Conservation (phyloP, 495 filamentous ascomycete genomes). For the Aspergillus diversus region DNA sequence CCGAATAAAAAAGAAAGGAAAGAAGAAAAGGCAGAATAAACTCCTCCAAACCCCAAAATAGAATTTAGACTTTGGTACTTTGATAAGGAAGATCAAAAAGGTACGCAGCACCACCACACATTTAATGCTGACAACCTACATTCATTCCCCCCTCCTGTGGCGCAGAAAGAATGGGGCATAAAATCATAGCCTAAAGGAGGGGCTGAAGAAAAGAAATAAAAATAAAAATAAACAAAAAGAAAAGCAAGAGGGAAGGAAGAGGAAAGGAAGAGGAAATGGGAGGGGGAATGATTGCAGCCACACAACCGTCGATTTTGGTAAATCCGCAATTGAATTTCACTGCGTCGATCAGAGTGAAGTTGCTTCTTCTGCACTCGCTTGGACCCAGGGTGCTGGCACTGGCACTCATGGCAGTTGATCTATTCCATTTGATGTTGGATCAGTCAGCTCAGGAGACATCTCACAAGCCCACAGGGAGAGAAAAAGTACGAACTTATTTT, state of each 20-base stretch:
- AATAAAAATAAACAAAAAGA: background rate
- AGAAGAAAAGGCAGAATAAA: no score
- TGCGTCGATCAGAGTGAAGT: background rate
- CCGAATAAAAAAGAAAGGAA: no score
- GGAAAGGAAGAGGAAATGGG: background rate
- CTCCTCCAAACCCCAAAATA: no score
- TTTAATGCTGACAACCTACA: no score
- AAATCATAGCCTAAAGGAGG: background rate
- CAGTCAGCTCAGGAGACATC: slow-evolving; percentile 1
- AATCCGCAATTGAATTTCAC: no score
- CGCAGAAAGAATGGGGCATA: no score
- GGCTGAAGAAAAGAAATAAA: background rate
- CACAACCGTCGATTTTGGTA: no score
- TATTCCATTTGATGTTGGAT: slow-evolving; percentile 1
- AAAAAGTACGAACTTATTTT: background rate
- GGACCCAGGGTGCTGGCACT: background rate
- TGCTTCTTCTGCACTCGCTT: background rate
- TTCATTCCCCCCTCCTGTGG: background rate
- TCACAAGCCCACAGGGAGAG: background rate
- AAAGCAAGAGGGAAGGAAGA: background rate
- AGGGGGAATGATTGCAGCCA: background rate
- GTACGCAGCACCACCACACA: no score
- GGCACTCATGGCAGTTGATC: background rate
- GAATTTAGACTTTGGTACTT: no score
- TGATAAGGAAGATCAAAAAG: no score